phyloP scores from a whole-genome alignment of 176 grass and related monocot species.

The Musa troglodytarum region DNA sequence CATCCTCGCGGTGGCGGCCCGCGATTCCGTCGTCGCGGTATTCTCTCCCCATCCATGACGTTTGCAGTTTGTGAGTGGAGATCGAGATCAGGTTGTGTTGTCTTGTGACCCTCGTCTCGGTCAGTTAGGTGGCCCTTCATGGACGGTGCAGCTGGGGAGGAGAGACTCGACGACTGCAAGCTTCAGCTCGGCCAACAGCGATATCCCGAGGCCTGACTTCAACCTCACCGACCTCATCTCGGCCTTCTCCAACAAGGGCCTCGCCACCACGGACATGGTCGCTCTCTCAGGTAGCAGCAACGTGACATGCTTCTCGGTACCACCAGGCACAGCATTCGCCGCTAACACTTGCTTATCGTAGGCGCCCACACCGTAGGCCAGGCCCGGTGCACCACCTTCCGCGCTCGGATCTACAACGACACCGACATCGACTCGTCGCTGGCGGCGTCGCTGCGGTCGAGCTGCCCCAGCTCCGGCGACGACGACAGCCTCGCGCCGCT shows the following conservation, averaged over 20 bases:
- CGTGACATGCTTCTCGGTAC: neutral
- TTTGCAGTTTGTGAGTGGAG: neutral
- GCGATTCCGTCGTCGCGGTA: conserved; percentile 35
- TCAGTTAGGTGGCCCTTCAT: conserved; percentile 34
- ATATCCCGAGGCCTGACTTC: conserved; percentile 22
- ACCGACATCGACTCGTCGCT: conserved; percentile 25
- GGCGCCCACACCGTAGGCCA: conserved; percentile 28
- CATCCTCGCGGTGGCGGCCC: conserved; percentile 35
- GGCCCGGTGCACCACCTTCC: conserved; percentile 32
- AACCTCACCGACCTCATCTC: conserved; percentile 27
- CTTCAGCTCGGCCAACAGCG: conserved; percentile 24
- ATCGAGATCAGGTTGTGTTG: no score
- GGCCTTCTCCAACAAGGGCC: conserved; percentile 30
- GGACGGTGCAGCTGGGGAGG: conserved; percentile 24
- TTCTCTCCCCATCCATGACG: neutral
- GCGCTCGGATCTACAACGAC: conserved; percentile 29
- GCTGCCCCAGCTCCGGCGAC: conserved; percentile 26
- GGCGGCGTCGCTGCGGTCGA: conserved; percentile 11
- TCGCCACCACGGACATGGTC: conserved; percentile 26
- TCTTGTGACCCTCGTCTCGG: neutral
- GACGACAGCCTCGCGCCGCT: conserved; percentile 28
- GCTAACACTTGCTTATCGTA: neutral
- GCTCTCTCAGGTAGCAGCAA: conserved; percentile 22
- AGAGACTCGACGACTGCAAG: conserved; percentile 29
- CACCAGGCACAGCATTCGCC: no score